Evolutionary conservation across 495 filamentous ascomycete species (phyloP).

Genomic region (Hypoxylon fuscum): DNA sequence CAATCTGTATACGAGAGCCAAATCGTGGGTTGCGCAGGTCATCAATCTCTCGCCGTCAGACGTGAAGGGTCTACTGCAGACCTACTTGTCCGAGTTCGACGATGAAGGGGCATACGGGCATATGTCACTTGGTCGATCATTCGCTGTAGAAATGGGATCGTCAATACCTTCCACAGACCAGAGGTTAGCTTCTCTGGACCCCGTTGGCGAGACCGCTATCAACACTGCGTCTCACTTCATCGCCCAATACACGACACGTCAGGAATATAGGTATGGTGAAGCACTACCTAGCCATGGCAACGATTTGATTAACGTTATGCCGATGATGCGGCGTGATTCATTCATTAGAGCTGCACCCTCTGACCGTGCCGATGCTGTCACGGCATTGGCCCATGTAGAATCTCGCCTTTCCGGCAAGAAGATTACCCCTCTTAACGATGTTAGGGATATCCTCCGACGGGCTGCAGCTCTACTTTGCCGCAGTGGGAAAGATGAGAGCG

Average conservation of each 20-base stretch:
- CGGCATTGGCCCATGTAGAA: conserved; percentile 72
- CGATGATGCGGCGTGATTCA: conserved; percentile 54
- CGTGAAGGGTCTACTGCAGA: conserved; percentile 91
- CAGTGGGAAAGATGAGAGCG: conserved; percentile 72
- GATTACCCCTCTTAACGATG: conserved; percentile 73
- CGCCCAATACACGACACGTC: conserved; percentile 95
- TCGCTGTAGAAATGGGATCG: conserved; percentile 91
- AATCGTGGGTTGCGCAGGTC: conserved; percentile 77
- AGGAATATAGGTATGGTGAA: conserved; percentile 88
- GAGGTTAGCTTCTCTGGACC: conserved; percentile 79
- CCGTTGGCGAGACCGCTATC: conserved; percentile 71
- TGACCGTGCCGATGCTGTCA: conserved; percentile 64
- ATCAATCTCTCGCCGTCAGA: conserved; percentile 91
- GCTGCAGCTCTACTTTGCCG: conserved; percentile 87
- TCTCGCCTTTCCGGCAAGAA: conserved; percentile 70
- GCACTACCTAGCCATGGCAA: conserved; percentile 67
- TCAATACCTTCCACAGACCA: conserved; percentile 89
- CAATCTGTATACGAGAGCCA: conserved; percentile 79
- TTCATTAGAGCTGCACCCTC: conserved; percentile 52
- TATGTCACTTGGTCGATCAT: conserved; percentile 91
- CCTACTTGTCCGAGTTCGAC: conserved; percentile 92
- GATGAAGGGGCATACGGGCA: conserved; percentile 88
- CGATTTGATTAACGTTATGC: conserved; percentile 69
- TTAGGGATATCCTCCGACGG: conserved; percentile 80
- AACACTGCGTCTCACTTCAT: conserved; percentile 96